Conservation (phyloP, 208 protist genomes). For the Crithidia sp. region DNA sequence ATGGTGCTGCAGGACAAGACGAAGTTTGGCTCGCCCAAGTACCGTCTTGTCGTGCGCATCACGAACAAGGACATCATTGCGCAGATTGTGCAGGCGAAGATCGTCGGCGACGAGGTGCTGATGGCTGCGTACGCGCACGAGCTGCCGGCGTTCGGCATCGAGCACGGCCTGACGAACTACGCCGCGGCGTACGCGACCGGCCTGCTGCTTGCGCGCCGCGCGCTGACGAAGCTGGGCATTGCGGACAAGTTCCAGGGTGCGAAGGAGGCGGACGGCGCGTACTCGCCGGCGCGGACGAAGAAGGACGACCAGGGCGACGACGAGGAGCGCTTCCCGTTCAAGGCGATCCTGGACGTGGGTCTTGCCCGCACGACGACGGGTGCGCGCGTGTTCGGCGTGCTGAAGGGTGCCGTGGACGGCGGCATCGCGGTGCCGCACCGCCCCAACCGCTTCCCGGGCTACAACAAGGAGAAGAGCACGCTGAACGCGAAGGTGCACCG, state of each 20-base stretch:
- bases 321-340: slow-evolving; percentile 95
- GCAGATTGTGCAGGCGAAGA: slow-evolving; percentile 97
- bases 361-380: slow-evolving; percentile 97
- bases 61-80: slow-evolving; percentile 97
- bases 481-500: slow-evolving; percentile 93
- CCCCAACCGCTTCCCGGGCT: slow-evolving; percentile 97
- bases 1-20: slow-evolving; percentile 99
- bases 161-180: slow-evolving; percentile 98
- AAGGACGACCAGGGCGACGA: slow-evolving; percentile 86
- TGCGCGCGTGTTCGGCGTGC: slow-evolving; percentile 92
- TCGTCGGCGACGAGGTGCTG: slow-evolving; percentile 96
- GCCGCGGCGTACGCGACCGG: slow-evolving; percentile 97
- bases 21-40: slow-evolving; percentile 99
- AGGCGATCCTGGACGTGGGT: slow-evolving; percentile 97
- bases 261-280: slow-evolving; percentile 89
- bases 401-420: slow-evolving; percentile 98
- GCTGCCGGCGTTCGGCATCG: slow-evolving; percentile 96
- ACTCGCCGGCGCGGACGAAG: slow-evolving; percentile 80
- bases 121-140: slow-evolving; percentile 97
- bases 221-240: slow-evolving; percentile 95
- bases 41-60: slow-evolving; percentile 98
- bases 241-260: slow-evolving; percentile 95
- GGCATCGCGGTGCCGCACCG: slow-evolving; percentile 98
- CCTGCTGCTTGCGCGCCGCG: slow-evolving; percentile 97
- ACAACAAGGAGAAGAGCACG: slow-evolving; percentile 88